Percentiles rank a stretch among this genome's conserved stretches.
These are phyloP conservation scores for Diaporthe amygdali DNA, from an alignment of 2,329 filamentous ascomycete species.

Conservation along the genomic window DNA sequence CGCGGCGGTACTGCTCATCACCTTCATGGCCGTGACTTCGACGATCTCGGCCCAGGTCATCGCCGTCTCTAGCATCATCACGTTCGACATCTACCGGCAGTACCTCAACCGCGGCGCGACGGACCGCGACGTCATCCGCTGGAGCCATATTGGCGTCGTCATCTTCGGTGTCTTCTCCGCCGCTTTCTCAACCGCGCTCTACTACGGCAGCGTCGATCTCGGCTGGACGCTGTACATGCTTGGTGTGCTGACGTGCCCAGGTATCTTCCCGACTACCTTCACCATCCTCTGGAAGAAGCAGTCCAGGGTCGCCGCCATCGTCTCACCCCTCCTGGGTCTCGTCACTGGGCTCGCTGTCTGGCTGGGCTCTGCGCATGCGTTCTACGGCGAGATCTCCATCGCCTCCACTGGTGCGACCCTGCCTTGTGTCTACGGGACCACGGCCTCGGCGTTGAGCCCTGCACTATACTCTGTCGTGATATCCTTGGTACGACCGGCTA, in stretches of 20 bases:
- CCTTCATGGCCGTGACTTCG: constrained; percentile 79
- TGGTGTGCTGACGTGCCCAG: constrained; percentile 56
- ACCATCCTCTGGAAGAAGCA: constrained; percentile 58
- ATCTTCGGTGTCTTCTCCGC: constrained; percentile 57
- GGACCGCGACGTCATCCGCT: constrained; percentile 54
- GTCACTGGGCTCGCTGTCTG: constrained; percentile 57
- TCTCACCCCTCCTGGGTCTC: constrained; percentile 53
- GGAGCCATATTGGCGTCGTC: constrained; percentile 58
- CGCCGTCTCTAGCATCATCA: constrained; percentile 58
- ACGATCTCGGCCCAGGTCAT: constrained; percentile 58
- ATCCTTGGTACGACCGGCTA: constrained; percentile 19
- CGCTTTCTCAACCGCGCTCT: constrained; percentile 55
- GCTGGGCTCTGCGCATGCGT: constrained; percentile 51
- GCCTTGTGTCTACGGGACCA: constrained; percentile 58
- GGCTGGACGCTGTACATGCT: constrained; percentile 62
- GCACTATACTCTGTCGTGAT: constrained; percentile 23
- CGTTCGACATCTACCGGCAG: constrained; percentile 57
- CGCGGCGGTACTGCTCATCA: constrained; percentile 68
- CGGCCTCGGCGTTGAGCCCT: constrained; percentile 47
- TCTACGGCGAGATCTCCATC: constrained; percentile 53
- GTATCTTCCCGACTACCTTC: constrained; percentile 58
- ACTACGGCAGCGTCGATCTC: constrained; percentile 59
- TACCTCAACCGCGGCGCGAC: constrained; percentile 52
- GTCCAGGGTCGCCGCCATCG: constrained; percentile 52
- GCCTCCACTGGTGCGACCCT: constrained; percentile 52